phyloP scores from a whole-genome alignment of 306 rosid species.

The Ormosia semicastrata region DNA sequence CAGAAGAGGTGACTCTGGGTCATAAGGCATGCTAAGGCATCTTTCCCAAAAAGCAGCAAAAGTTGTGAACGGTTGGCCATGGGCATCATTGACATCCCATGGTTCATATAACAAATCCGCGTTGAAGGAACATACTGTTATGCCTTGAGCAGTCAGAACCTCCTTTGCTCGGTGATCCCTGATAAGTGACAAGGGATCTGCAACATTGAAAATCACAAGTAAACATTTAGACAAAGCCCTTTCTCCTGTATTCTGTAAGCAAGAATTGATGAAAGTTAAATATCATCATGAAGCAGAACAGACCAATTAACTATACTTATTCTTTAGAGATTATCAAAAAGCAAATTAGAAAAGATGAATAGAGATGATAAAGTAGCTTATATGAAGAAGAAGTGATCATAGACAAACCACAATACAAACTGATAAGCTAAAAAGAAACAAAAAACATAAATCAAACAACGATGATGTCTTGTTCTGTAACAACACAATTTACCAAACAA shows the following conservation, averaged over 20 bases:
- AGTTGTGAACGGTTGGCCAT: constrained; percentile 77
- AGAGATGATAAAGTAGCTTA: background rate
- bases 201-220: constrained; percentile 23
- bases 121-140: constrained; percentile 74
- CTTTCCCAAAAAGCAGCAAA: constrained; percentile 78
- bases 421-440: background rate
- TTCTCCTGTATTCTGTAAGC: constrained; percentile 7
- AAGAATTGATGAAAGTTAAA: background rate
- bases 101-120: constrained; percentile 91
- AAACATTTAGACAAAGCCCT: background rate
- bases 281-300: background rate
- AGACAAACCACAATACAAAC: background rate
- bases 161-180: constrained; percentile 82
- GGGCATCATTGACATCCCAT: constrained; percentile 81
- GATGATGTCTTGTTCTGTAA: background rate
- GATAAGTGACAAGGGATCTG: constrained; percentile 82
- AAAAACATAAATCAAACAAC: background rate
- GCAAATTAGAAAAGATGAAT: background rate
- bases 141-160: constrained; percentile 66
- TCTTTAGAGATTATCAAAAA: background rate
- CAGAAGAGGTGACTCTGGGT: constrained; percentile 87
- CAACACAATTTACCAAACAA: background rate
- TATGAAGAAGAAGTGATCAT: background rate
- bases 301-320: background rate
- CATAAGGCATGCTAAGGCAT: constrained; percentile 90